Evolutionary conservation across 2,329 filamentous ascomycete species (phyloP).

Genomic region (Calonectria pseudoreteaudii): DNA sequence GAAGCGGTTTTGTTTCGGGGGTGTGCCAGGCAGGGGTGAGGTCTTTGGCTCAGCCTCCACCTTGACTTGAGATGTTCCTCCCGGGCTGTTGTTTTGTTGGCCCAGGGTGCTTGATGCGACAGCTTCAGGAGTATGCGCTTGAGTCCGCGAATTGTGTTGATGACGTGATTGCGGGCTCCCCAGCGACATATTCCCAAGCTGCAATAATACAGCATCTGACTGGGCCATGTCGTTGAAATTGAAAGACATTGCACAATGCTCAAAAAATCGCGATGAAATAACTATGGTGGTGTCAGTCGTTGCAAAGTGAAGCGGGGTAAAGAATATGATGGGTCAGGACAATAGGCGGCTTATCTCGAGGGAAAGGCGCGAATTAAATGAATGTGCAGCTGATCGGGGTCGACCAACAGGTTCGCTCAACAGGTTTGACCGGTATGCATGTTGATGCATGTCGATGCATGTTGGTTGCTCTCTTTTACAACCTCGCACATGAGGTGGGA

Average conservation of each 20-base stretch:
- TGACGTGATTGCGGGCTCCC: background rate
- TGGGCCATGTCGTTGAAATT: background rate
- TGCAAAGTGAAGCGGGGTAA: background rate
- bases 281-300: background rate
- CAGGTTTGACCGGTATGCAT: background rate
- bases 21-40: background rate
- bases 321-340: background rate
- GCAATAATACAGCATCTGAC: background rate
- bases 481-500: background rate
- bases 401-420: no score
- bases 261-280: background rate
- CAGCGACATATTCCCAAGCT: background rate
- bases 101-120: no score
- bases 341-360: background rate
- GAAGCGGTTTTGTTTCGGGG: background rate
- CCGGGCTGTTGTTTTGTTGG: background rate
- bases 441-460: constrained; percentile 5
- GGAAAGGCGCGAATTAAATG: background rate
- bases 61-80: background rate
- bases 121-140: background rate
- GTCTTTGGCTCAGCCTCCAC: background rate
- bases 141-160: background rate
- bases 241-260: background rate
- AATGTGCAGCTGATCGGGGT: background rate
- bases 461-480: background rate